Evolutionary conservation across 2,329 filamentous ascomycete species (phyloP).

Genomic region (Sphaerulina populicola): DNA sequence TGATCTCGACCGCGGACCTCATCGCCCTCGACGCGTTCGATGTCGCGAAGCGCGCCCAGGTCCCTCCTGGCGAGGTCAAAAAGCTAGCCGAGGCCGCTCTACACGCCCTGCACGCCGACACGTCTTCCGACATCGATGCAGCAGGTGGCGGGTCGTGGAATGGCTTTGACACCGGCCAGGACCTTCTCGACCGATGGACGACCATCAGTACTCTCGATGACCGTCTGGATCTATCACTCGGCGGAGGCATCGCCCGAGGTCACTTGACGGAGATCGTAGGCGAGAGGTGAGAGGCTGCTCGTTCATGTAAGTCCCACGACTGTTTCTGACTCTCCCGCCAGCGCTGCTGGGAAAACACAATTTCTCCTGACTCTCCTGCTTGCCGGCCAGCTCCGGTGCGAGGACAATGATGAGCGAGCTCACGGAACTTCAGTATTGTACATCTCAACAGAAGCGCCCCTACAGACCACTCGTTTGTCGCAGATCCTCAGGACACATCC

Average conservation of each 20-base stretch:
- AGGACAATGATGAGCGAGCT: conserved; percentile 39
- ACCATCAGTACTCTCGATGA: conserved; percentile 74
- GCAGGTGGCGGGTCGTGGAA: neutral
- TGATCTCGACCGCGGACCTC: conserved; percentile 72
- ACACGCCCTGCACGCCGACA: conserved; percentile 50
- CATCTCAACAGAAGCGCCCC: conserved; percentile 81
- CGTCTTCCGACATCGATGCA: neutral
- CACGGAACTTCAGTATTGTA: conserved; percentile 65
- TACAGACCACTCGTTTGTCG: conserved; percentile 70
- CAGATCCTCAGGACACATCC: conserved; percentile 68
- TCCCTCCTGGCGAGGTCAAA: conserved; percentile 73
- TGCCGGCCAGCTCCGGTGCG: conserved; percentile 66
- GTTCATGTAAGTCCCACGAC: conserved; percentile 5
- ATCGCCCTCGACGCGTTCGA: conserved; percentile 74
- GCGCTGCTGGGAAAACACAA: conserved; percentile 90
- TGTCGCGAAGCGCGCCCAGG: conserved; percentile 73
- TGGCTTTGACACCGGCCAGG: conserved; percentile 29
- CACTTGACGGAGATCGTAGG: conserved; percentile 84
- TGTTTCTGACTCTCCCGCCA: conserved; percentile 29
- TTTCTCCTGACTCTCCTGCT: conserved; percentile 79
- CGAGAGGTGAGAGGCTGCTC: conserved; percentile 55
- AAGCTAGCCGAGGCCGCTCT: conserved; percentile 63
- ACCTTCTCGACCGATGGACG: conserved; percentile 42
- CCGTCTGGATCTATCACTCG: conserved; percentile 60
- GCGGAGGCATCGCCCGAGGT: conserved; percentile 71